A percentile compares a stretch with the other conserved stretches of the same genome.
phyloP scores from a whole-genome alignment of 2,329 filamentous ascomycete genomes.

The Diplodia scrobiculata region DNA sequence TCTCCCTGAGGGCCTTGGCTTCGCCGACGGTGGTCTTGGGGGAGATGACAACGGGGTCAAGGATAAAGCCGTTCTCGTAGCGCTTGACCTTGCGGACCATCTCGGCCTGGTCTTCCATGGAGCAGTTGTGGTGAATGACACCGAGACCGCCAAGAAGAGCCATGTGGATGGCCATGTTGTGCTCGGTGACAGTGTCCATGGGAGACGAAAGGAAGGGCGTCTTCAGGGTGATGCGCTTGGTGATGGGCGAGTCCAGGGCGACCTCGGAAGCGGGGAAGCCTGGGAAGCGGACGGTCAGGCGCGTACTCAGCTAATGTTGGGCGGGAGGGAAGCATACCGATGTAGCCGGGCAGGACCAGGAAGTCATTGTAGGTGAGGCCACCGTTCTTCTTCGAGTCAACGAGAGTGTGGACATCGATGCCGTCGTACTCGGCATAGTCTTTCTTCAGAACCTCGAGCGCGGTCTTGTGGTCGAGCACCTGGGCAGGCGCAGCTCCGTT shows the following conservation, averaged over 20 bases:
- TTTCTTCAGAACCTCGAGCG: constrained; percentile 73
- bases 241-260: constrained; percentile 83
- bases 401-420: constrained; percentile 79
- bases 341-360: constrained; percentile 92
- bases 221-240: constrained; percentile 93
- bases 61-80: constrained; percentile 98
- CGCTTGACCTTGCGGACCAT: constrained; percentile 99
- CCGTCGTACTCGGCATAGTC: constrained; percentile 82
- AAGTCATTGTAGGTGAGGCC: constrained; percentile 99
- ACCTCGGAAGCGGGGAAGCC: constrained; percentile 91
- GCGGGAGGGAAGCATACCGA: constrained; percentile 59
- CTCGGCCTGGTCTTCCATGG: constrained; percentile 92
- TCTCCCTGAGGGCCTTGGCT: constrained; percentile 89
- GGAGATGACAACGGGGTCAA: constrained; percentile 89
- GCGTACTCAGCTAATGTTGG: neutral
- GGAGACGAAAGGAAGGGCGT: constrained; percentile 96
- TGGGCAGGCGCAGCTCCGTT: constrained; percentile 62
- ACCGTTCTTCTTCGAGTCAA: constrained; percentile 88
- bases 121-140: constrained; percentile 99
- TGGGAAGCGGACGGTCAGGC: constrained; percentile 40
- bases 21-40: constrained; percentile 86
- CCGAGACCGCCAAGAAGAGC: constrained; percentile 83
- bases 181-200: constrained; percentile 99
- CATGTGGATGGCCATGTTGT: constrained; percentile 99
- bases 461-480: constrained; percentile 72